Base-by-base conservation (phyloP, 2,329 filamentous ascomycete species). In the Fusarium torulosum region DNA sequence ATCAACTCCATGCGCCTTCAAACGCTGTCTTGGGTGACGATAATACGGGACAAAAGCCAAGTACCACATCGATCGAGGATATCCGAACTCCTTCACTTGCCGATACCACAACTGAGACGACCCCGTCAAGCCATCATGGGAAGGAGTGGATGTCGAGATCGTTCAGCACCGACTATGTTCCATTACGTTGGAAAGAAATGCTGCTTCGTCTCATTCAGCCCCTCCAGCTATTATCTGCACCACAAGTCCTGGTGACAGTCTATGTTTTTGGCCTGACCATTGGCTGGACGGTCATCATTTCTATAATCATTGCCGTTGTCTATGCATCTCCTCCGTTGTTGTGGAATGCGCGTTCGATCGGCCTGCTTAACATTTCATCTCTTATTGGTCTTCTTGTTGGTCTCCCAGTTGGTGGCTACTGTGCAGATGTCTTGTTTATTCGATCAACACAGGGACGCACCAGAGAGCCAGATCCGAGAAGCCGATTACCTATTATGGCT, bases 271-370 rank as follows among this genome's bases (percentile, higher is more conserved):
- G 56, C 8, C 23, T 59, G 0, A 59, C 56, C 0, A 59, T 59
- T 21, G 53, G 56, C n/a, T 59, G 56, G 56, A 59, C 56, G 7
- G 53, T 59, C 2, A 59, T 59, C 0, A 38, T 58, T 2, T 59
- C 56, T 2, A 42, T 59, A 7, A 47, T 59, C 5, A 11, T 59
- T 1, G 10, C 53, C 7, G 2, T 43, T 7, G 37, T 31, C 17
- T 59, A 59, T 25, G 25, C 25, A 15, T 14, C 31, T 33, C 13
- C 31, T 33, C 31, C 31, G 2, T 15, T 33, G 31, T 3, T 59
- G 5, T 59, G 56, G 56, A 43, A 59, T 5, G 23, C 56, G 0
- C 37, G 23, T 4, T 59, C 53, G 1, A 59, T 59, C 1, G 56
- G 56, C 2, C 6, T 59, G 2, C 23, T 59, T 4, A 51, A 43